Base-by-base conservation (phyloP, 2,329 filamentous ascomycete species). In the Botrytis fragariae region DNA sequence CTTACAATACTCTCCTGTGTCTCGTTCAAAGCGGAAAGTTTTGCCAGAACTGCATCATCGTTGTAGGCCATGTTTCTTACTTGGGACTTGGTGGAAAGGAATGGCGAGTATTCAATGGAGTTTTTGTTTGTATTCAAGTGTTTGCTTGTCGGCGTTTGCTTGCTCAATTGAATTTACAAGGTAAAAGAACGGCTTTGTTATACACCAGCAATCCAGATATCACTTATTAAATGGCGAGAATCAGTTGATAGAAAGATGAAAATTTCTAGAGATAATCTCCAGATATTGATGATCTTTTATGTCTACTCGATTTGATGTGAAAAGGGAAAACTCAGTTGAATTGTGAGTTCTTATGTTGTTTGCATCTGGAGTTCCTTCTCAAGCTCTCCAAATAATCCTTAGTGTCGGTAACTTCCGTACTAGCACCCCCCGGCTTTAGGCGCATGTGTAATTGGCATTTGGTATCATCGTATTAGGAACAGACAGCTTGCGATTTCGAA, bases 11-110 rank as follows among this genome's bases (percentile, higher is more conserved):
- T 97, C 82, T 99, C 96, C 82, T 99, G 95, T 18, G 94, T 97
- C 84, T 99, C 97, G 83, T 97, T 98, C 75, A 99, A 89, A 60
- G 94, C 93, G 45, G 95, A 97, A 71, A 99, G 91, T 85, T 98
- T 98, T 71, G 95, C 94, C 82, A 95, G 90, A 72, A 99, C 94
- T 64, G 94, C 93, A 85, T 99, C 96, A 83, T 98, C 95, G 77
- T 92, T 96, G 84, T 97, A 98, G 63, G 96, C 91, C 95, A 99
- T 98, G 74, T 74, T 83, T 78, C 68, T 59, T 29, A 54, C 25
- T 60, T 45, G 51, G 51, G 57, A 42, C 4, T 48, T 37, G 63
- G 51, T 39, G 57, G 42, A 42, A 63, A 37, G 29, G 14, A 63
- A 60, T 32, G 62, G 44, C 48, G 18, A 72, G 62, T 32, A n/a